These are phyloP conservation scores for Spinacia oleracea DNA, from an alignment of 179 eudicot genomes.

Conservation along the genomic window DNA sequence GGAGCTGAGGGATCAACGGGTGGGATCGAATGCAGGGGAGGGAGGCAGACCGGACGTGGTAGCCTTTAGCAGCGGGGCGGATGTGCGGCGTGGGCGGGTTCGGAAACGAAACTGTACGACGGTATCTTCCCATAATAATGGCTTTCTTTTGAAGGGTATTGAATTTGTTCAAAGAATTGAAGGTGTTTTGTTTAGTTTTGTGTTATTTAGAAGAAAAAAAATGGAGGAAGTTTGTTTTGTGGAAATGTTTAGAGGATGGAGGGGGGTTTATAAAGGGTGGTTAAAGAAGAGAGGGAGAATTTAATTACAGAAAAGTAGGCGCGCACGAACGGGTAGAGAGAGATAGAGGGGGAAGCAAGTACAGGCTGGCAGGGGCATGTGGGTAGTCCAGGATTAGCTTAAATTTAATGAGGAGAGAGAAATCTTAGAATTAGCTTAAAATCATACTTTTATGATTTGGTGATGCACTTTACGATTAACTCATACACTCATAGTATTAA, in stretches of 20 bases:
- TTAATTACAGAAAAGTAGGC: conserved; percentile 9
- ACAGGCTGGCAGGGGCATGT: conserved; percentile 39
- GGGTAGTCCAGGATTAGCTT: conserved; percentile 19
- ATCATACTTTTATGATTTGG: neutral
- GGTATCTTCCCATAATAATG: conserved; percentile 56
- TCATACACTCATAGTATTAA: no score
- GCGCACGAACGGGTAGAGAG: conserved; percentile 41
- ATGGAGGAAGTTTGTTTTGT: no score
- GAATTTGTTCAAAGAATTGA: neutral
- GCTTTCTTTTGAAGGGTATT: conserved; percentile 9
- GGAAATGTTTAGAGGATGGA: neutral
- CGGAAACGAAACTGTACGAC: conserved; percentile 81
- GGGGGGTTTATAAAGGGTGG: conserved; percentile 24
- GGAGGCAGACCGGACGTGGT: conserved; percentile 69
- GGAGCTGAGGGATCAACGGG: conserved; percentile 64
- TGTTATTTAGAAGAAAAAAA: neutral
- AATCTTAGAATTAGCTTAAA: neutral
- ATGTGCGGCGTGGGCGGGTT: conserved; percentile 14
- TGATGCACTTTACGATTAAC: neutral
- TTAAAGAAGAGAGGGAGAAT: neutral
- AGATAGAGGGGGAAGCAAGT: conserved; percentile 18
- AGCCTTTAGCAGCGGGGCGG: neutral
- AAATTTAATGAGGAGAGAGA: neutral
- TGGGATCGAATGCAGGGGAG: conserved; percentile 66
- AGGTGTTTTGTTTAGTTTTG: neutral